Percentiles rank a stretch among this genome's conserved stretches.
These are phyloP conservation scores for Aureobasidium vineae DNA, from an alignment of 2,329 filamentous ascomycete species.

Conservation along the genomic window DNA sequence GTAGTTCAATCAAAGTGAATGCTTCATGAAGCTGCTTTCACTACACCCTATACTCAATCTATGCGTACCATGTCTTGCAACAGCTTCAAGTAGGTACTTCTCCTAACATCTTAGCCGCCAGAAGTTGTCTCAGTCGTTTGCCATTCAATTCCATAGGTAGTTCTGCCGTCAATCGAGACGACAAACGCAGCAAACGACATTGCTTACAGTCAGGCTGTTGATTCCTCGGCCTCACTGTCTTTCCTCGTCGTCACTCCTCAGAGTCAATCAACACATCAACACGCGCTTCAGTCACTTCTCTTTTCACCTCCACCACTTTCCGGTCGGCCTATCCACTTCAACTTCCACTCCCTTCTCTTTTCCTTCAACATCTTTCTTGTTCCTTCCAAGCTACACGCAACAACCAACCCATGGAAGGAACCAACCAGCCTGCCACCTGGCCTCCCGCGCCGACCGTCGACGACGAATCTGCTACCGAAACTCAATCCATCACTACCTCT, in stretches of 20 bases:
- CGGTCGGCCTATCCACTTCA: not conserved
- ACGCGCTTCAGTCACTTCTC: not conserved
- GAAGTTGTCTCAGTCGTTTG: not conserved
- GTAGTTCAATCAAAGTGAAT: not conserved
- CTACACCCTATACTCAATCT: not conserved
- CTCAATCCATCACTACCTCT: not conserved
- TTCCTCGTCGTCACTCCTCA: not conserved
- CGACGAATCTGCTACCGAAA: not conserved
- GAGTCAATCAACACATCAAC: not conserved
- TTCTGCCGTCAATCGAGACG: not conserved
- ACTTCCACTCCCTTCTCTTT: not conserved
- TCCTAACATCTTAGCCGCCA: not conserved
- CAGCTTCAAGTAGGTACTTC: not conserved
- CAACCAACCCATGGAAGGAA: not conserved
- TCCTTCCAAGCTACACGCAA: not conserved
- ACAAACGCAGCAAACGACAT: conserved; percentile 4
- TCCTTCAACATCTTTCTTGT: not conserved
- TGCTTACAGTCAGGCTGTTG: not conserved
- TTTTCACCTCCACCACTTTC: not conserved
- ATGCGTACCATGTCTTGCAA: not conserved
- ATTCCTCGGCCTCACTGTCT: not conserved
- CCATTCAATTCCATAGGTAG: not conserved
- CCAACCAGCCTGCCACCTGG: not conserved
- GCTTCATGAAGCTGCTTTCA: not conserved
- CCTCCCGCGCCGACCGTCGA: conserved; percentile 11